phyloP scores from a whole-genome alignment of 2,329 filamentous ascomycete species.

The Talaromyces sp. region DNA sequence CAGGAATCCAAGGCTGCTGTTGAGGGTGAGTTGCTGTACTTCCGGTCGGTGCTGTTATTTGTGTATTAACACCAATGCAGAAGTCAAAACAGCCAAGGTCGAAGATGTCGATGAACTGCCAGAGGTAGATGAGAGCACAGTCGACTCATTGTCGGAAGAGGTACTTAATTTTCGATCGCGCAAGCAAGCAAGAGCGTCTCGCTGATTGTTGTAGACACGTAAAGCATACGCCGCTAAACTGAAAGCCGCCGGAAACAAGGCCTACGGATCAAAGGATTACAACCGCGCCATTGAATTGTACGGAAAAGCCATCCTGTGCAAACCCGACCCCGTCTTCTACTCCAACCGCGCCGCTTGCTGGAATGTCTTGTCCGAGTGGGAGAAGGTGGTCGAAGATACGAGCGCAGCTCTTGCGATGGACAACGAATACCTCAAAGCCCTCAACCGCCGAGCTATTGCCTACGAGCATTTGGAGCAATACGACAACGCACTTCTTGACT shows the following conservation, averaged over 20 bases:
- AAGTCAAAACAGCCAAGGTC: slow-evolving; percentile 42
- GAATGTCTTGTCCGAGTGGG: slow-evolving; percentile 89
- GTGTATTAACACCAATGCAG: slow-evolving; percentile 19
- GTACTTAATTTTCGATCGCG: slow-evolving; percentile 29
- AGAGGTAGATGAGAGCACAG: slow-evolving; percentile 54
- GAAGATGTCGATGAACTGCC: slow-evolving; percentile 66
- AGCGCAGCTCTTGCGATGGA: slow-evolving; percentile 92
- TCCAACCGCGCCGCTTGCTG: slow-evolving; percentile 98
- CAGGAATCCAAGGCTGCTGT: slow-evolving; percentile 53
- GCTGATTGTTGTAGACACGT: slow-evolving; percentile 56
- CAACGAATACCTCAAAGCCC: slow-evolving; percentile 92
- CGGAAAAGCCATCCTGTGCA: slow-evolving; percentile 93
- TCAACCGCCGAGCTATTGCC: slow-evolving; percentile 93
- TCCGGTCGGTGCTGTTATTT: neutral
- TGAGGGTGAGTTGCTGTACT: slow-evolving; percentile 24
- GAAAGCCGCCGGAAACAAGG: slow-evolving; percentile 94
- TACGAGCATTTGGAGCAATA: slow-evolving; percentile 91
- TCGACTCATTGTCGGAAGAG: slow-evolving; percentile 47
- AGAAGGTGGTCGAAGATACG: slow-evolving; percentile 94
- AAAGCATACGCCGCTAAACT: slow-evolving; percentile 86
- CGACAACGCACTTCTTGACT: slow-evolving; percentile 93
- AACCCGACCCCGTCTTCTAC: slow-evolving; percentile 96
- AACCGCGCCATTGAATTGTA: slow-evolving; percentile 91
- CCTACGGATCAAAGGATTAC: slow-evolving; percentile 92
- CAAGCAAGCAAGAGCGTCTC: neutral